Evolutionary conservation across 2,329 filamentous ascomycete species (phyloP).

Genomic region (Myriosclerotinia duriaeana): DNA sequence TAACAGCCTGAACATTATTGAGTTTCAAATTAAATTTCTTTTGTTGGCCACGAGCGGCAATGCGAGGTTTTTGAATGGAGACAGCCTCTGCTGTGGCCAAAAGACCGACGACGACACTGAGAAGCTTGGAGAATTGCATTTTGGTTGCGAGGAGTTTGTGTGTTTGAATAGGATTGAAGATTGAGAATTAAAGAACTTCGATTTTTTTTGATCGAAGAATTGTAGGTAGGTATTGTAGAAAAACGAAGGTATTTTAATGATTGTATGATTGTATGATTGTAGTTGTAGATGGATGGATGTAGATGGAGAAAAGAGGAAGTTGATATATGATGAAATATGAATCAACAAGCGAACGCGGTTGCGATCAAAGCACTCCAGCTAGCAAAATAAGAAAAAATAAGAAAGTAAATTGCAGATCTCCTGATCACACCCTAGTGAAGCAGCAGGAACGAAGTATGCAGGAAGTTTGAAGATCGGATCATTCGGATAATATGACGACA

Average conservation of each 20-base stretch:
- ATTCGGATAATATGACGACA: background rate
- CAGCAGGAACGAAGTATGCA: background rate
- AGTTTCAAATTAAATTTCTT: conserved; percentile 2
- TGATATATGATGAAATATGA: conserved; percentile 21
- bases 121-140: conserved; percentile 22
- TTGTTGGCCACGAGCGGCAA: conserved; percentile 7
- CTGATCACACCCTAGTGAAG: conserved; percentile 7
- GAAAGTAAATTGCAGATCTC: conserved; percentile 11
- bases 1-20: conserved; percentile 23
- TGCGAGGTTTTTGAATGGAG: conserved; percentile 14
- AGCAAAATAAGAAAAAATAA: conserved; percentile 6
- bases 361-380: background rate
- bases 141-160: background rate
- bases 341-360: conserved; percentile 8
- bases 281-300: background rate
- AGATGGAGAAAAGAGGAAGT: conserved; percentile 9
- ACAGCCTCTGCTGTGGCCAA: conserved; percentile 21
- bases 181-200: background rate
- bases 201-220: conserved; percentile 1
- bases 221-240: background rate
- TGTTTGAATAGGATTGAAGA: conserved; percentile 8
- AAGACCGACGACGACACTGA: conserved; percentile 21
- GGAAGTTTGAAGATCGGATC: conserved; percentile 1
- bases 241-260: conserved; percentile 3
- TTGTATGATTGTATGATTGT: background rate